Evolutionary conservation across 2,329 filamentous ascomycete species (phyloP), one percentile per base, ranked within the genome.

Genomic region (Neocucurbitaria cava): DNA sequence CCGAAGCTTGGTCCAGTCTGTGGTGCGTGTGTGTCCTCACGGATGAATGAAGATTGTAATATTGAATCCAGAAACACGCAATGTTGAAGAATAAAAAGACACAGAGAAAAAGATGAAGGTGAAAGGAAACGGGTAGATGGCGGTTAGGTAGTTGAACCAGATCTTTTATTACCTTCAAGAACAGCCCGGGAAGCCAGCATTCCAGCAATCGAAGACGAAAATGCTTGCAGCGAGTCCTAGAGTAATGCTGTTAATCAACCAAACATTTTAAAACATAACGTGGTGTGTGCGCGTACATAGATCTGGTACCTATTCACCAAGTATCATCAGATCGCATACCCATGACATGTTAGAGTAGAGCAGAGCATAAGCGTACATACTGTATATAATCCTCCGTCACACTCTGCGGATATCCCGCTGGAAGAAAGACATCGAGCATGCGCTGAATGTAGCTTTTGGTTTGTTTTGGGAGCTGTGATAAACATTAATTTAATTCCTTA

Each of bases 341-440:
- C 15, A 30, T 13, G 18, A 20, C 15, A 43, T 31, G 24, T 8
- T 28, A 13, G n/a, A n/a, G n/a, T n/a, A n/a, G n/a, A n/a, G 8
- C 23, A 42, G 15, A 7, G n/a, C 18, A 5, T 17, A 23, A n/a
- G 8, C 7, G 13, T 4, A 38, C 58, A 9, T 42, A 96, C 78
- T 88, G 82, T 4, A 92, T 80, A 75, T 97, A 97, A 75, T 97
- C 92, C 13, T 85, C 80, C 1, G 89, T 94, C 26, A 97, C 93
- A 44, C 89, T 95, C 62, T 92, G 85, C 0, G 92, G 93, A 74
- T 89, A 97, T n/a, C 92, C 92, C 1, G 90, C 87, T 0, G 93
- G 93, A 1, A 96, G 82, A 71, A 96, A 96, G 24, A 93, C 85
- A 62, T 91, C 87, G 38, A 92, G 72, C 1, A 85, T 58, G 49